Evolutionary conservation across 1,284 basidiomycete genomes (phyloP).

Genomic region (Sporisorium graminicola): DNA sequence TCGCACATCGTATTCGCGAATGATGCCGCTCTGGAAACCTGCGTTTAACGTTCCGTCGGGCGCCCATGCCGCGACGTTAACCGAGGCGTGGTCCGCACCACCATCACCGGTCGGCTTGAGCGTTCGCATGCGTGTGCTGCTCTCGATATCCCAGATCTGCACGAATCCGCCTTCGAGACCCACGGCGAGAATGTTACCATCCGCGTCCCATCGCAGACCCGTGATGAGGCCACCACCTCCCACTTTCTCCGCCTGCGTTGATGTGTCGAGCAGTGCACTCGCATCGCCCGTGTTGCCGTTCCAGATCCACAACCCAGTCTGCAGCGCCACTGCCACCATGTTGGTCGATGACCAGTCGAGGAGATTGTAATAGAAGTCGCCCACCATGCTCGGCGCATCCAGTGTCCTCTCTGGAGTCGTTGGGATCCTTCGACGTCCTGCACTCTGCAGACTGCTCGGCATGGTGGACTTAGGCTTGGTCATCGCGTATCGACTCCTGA

Average conservation of each 20-base stretch:
- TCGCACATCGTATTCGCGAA: slow-evolving; percentile 67
- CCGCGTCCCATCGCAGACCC: slow-evolving; percentile 85
- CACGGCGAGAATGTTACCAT: slow-evolving; percentile 87
- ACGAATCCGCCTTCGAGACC: slow-evolving; percentile 87
- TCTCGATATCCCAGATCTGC: slow-evolving; percentile 94
- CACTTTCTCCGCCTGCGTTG: slow-evolving; percentile 61
- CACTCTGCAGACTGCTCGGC: slow-evolving; percentile 61
- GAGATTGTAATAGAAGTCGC: slow-evolving; percentile 98
- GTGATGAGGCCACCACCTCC: slow-evolving; percentile 74
- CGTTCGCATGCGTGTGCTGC: slow-evolving; percentile 83
- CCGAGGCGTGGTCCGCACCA: slow-evolving; percentile 59
- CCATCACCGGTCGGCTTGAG: slow-evolving; percentile 64
- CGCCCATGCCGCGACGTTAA: slow-evolving; percentile 64
- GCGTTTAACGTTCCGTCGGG: slow-evolving; percentile 63
- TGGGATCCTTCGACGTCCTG: slow-evolving; percentile 80
- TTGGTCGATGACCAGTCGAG: slow-evolving; percentile 90
- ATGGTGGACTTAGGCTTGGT: slow-evolving; percentile 59
- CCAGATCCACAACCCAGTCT: slow-evolving; percentile 74
- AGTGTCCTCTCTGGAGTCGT: slow-evolving; percentile 89
- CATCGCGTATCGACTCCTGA: slow-evolving; percentile 61
- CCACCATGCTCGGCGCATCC: slow-evolving; percentile 92
- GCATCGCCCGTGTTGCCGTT: slow-evolving; percentile 89
- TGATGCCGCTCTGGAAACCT: slow-evolving; percentile 65
- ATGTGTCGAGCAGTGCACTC: slow-evolving; percentile 74
- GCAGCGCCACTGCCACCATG: slow-evolving; percentile 71